These are phyloP conservation scores for Citrullus mucosospermus DNA, from an alignment of 306 rosid genomes.

Conservation along the genomic window DNA sequence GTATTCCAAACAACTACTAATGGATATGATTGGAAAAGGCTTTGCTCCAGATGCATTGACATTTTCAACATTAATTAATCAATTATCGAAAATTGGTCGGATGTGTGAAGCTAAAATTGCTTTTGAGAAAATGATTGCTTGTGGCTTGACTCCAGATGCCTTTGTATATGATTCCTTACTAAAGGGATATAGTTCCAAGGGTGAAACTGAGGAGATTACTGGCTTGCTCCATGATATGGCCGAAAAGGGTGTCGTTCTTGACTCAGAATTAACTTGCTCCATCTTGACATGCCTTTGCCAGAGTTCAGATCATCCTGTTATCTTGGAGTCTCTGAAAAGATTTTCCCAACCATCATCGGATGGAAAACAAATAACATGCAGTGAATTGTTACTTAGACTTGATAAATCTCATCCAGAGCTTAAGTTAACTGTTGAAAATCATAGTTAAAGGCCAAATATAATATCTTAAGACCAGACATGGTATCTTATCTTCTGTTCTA, in stretches of 20 bases:
- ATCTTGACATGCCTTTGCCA: conserved; percentile 49
- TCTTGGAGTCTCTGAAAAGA: conserved; percentile 42
- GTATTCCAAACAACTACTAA: conserved; percentile 38
- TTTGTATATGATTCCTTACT: conserved; percentile 56
- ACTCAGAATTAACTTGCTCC: conserved; percentile 44
- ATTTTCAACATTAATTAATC: conserved; percentile 46
- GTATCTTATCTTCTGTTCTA: not conserved
- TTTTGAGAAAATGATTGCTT: conserved; percentile 46
- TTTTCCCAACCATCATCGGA: conserved; percentile 31
- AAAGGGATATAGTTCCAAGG: conserved; percentile 37
- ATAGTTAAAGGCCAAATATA: not conserved
- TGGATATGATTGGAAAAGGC: conserved; percentile 39
- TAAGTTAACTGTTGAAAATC: conserved; percentile 14
- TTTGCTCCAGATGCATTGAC: conserved; percentile 46
- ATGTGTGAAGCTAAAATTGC: conserved; percentile 47
- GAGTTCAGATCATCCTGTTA: conserved; percentile 26
- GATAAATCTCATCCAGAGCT: conserved; percentile 41
- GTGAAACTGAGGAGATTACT: conserved; percentile 37
- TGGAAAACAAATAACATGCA: conserved; percentile 31
- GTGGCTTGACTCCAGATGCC: conserved; percentile 45
- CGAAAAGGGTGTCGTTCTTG: conserved; percentile 45
- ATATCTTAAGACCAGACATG: not conserved
- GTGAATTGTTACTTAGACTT: conserved; percentile 39
- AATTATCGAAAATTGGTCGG: conserved; percentile 44
- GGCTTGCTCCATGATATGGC: conserved; percentile 59